Evolutionary conservation across 2,329 filamentous ascomycete species (phyloP).

Genomic region (Diaporthe citri): DNA sequence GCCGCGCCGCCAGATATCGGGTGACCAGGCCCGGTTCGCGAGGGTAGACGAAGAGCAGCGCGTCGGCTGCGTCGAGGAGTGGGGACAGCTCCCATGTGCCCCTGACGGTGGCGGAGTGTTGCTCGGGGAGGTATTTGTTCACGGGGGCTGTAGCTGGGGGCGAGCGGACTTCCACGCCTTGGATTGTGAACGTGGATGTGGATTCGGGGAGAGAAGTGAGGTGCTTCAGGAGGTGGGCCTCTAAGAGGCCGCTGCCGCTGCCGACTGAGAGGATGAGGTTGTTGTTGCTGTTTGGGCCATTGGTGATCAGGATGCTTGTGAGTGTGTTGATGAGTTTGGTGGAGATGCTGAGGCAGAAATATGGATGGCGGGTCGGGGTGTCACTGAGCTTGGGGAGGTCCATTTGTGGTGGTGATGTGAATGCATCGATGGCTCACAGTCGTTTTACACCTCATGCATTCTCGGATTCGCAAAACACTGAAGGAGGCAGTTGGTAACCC

Average conservation of each 20-base stretch:
- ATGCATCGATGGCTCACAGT: too few relatives aligned
- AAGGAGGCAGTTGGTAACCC: too few relatives aligned
- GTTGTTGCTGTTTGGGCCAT: not conserved
- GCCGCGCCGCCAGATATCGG: constrained; percentile 25
- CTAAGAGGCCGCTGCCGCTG: constrained; percentile 38
- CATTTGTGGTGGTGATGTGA: not conserved
- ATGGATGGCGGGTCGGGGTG: constrained; percentile 27
- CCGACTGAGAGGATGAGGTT: constrained; percentile 37
- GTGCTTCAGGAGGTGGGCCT: constrained; percentile 33
- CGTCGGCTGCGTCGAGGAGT: not conserved
- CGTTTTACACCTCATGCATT: too few relatives aligned
- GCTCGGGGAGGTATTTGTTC: constrained; percentile 36
- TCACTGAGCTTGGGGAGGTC: constrained; percentile 11
- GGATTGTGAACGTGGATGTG: not conserved
- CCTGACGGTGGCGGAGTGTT: constrained; percentile 22
- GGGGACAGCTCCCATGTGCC: constrained; percentile 37
- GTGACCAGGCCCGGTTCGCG: constrained; percentile 24
- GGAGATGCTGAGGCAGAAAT: constrained; percentile 39
- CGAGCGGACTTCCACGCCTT: constrained; percentile 34
- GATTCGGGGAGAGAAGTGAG: not conserved
- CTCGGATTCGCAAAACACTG: too few relatives aligned
- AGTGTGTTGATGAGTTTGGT: constrained; percentile 24
- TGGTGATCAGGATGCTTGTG: constrained; percentile 15
- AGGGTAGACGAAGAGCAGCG: constrained; percentile 38
- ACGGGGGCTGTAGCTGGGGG: not conserved